A percentile compares a stretch with the other conserved stretches of the same genome.
phyloP scores from a whole-genome alignment of 2,329 filamentous ascomycete species.

The Alternaria novae-zelandiae region DNA sequence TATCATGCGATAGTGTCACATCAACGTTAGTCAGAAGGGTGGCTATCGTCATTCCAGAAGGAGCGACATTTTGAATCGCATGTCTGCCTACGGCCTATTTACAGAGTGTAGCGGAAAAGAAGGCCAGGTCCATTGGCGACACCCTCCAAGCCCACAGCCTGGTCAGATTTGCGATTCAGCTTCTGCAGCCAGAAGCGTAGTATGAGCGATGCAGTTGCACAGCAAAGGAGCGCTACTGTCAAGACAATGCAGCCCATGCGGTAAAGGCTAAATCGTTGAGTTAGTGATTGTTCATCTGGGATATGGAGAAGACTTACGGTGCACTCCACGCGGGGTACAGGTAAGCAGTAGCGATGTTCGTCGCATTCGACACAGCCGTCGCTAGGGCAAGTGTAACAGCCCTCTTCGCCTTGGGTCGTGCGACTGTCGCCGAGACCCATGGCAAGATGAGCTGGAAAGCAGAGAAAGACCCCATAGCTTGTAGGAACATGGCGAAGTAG shows the following conservation, averaged over 20 bases:
- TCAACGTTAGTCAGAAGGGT: no score
- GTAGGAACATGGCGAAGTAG: conserved; percentile 68
- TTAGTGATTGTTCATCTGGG: background rate
- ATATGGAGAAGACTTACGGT: conserved; percentile 8
- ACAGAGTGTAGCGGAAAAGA: conserved; percentile 21
- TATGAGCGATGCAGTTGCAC: conserved; percentile 15
- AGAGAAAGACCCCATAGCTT: conserved; percentile 26
- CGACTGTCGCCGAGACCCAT: conserved; percentile 44
- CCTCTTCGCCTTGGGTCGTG: conserved; percentile 44
- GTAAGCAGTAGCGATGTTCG: conserved; percentile 43
- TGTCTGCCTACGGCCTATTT: no score
- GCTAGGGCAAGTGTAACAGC: conserved; percentile 38
- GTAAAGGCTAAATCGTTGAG: conserved; percentile 6
- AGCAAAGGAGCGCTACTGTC: conserved; percentile 23
- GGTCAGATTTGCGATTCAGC: conserved; percentile 21
- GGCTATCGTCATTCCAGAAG: no score
- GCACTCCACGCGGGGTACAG: conserved; percentile 26
- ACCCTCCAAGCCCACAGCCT: conserved; percentile 17
- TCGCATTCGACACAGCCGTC: conserved; percentile 45
- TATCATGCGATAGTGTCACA: no score
- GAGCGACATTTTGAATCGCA: no score
- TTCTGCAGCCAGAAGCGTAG: conserved; percentile 25
- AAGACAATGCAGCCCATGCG: conserved; percentile 32
- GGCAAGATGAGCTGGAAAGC: conserved; percentile 41
- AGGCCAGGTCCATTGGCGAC: conserved; percentile 16